Evolutionary conservation across 305 asterid species (phyloP), one percentile per base, ranked within the genome.

Genomic region (Rubia tinctorum): DNA sequence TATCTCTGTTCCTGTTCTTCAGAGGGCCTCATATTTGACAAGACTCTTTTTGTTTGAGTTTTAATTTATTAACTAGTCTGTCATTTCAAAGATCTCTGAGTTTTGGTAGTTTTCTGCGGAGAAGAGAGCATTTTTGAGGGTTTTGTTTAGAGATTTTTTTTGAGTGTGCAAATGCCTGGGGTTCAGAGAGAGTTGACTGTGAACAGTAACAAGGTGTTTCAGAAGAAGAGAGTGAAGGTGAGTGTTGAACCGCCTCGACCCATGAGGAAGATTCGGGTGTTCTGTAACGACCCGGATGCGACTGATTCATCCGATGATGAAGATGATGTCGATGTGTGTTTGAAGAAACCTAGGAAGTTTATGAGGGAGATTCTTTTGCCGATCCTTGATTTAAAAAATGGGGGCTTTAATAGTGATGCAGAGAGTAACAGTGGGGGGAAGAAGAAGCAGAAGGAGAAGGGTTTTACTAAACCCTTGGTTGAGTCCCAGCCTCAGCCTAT

Each of bases 221-320:
- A 65, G 1, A 58, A 10, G 59, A 75, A 85, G 37, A 91, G 80
- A 34, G 60, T 58, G 0, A 81, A 74, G 67, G 8, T 15, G 2
- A 71, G 71, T 59, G 73, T 74, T 8, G 88, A 84, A 61, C 14
- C 75, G 69, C 14, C 55, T 20, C 47, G 59, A 51, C 77, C 85
- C 45, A 74, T 76, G 82, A 85, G 89, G 68, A 88, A 66, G 73
- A 74, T 95, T 27, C 86, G 91, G 71, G 80, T 95, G 10, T 62
- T 88, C 37, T 89, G 85, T 59, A 27, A 84, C 30, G 99, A 95
- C 66, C 99, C 99, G 40, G 86, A 92, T 74, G 97, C 97, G 4
- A 95, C 99, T 0, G 99, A 95, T 79, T 85, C 96, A 0, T 92
- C 99, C 0, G 96, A 85, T 74, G 98, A 92, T 45, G 99, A 95